Percentiles rank a stretch among this genome's conserved stretches.
phyloP scores from a whole-genome alignment of 371 early-diverging fungal species.

The Haplosporangium sp. region DNA sequence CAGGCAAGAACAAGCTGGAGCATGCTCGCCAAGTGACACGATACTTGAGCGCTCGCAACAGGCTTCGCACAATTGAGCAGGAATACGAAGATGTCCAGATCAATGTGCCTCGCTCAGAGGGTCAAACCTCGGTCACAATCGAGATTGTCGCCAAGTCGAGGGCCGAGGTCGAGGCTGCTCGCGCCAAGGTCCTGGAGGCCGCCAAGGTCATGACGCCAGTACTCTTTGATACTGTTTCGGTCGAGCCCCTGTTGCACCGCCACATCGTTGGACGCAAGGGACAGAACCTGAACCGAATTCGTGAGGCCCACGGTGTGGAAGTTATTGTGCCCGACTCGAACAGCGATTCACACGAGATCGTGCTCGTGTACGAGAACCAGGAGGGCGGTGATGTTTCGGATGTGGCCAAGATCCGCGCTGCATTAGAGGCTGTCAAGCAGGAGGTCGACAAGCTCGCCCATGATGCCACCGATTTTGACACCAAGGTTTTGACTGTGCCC shows the following conservation, averaged over 20 bases:
- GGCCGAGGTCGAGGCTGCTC: constrained; percentile 66
- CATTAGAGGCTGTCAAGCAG: constrained; percentile 70
- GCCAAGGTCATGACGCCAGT: constrained; percentile 56
- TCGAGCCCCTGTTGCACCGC: constrained; percentile 84
- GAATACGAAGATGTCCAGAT: constrained; percentile 70
- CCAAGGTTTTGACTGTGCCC: constrained; percentile 72
- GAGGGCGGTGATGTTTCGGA: constrained; percentile 57
- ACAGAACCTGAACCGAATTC: constrained; percentile 77
- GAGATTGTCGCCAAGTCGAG: constrained; percentile 75
- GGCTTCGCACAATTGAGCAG: constrained; percentile 72
- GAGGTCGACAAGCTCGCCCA: constrained; percentile 73
- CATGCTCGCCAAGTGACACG: constrained; percentile 71
- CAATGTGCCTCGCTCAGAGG: constrained; percentile 58
- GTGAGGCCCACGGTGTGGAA: constrained; percentile 72
- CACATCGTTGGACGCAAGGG: constrained; percentile 85
- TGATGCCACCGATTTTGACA: constrained; percentile 76
- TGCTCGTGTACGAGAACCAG: constrained; percentile 77
- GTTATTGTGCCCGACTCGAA: constrained; percentile 78
- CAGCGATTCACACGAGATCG: constrained; percentile 70
- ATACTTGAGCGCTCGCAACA: constrained; percentile 68
- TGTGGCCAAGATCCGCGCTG: constrained; percentile 66
- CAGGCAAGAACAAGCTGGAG: constrained; percentile 58
- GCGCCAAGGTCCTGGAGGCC: constrained; percentile 57
- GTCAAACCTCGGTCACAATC: constrained; percentile 56
- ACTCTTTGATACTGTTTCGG: constrained; percentile 74